Conservation (phyloP, 1,284 basidiomycete species). For the Cutaneotrichosporon daszewskae region DNA sequence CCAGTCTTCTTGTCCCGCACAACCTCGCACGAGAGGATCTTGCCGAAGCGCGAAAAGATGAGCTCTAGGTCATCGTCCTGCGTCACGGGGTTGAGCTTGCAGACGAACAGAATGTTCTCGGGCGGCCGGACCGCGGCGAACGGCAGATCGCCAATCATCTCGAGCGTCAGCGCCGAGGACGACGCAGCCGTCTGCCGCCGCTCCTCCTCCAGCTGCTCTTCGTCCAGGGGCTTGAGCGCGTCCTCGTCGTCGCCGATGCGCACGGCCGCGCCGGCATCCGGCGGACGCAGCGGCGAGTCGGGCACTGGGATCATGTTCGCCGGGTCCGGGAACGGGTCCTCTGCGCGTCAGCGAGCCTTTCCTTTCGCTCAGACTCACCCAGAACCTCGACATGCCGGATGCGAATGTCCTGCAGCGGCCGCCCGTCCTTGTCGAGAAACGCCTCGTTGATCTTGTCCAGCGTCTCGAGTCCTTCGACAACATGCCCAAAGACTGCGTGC, state of each 20-base stretch:
- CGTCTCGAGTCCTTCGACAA: slow-evolving; percentile 90
- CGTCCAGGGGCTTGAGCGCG: slow-evolving; percentile 56
- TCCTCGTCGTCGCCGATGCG: slow-evolving; percentile 91
- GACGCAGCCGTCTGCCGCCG: slow-evolving; percentile 78
- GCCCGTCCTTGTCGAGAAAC: slow-evolving; percentile 76
- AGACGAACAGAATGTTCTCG: slow-evolving; percentile 97
- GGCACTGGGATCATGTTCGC: slow-evolving; percentile 60
- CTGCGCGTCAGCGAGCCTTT: slow-evolving; percentile 47
- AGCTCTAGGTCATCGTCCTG: slow-evolving; percentile 93
- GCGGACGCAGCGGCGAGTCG: slow-evolving; percentile 66
- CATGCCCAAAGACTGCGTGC: slow-evolving; percentile 90
- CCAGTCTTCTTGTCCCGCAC: slow-evolving; percentile 93
- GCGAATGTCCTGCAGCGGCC: slow-evolving; percentile 87
- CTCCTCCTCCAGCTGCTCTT: slow-evolving; percentile 72
- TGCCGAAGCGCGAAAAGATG: slow-evolving; percentile 93
- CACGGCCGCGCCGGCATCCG: slow-evolving; percentile 59
- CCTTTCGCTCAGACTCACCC: slow-evolving; percentile 55
- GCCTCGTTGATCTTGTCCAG: slow-evolving; percentile 89
- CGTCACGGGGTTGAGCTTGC: slow-evolving; percentile 95
- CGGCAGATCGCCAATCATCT: slow-evolving; percentile 98
- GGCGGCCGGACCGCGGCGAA: slow-evolving; percentile 97
- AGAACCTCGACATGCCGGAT: slow-evolving; percentile 89
- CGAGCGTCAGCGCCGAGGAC: slow-evolving; percentile 89
- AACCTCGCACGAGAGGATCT: slow-evolving; percentile 94
- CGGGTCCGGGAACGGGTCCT: slow-evolving; percentile 92